A percentile compares a stretch with the other conserved stretches of the same genome.
Evolutionary conservation across 2,329 filamentous ascomycete species (phyloP).

Genomic region (Aspergillus novofumigatus): DNA sequence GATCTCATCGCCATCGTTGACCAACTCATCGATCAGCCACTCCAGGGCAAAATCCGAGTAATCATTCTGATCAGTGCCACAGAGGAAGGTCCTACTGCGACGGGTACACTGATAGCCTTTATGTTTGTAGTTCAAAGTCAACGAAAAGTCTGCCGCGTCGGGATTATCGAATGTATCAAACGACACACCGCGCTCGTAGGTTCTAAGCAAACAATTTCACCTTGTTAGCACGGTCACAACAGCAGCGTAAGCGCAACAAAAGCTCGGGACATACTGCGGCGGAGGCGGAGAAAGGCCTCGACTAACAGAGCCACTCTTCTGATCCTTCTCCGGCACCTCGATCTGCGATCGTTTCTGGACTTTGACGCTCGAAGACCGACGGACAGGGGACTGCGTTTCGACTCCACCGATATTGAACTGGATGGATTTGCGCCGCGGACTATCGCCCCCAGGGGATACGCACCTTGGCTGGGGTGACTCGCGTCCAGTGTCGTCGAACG

Average conservation of each 20-base stretch:
- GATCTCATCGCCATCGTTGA: slow-evolving; percentile 90
- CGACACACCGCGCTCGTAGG: slow-evolving; percentile 65
- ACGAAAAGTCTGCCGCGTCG: slow-evolving; percentile 65
- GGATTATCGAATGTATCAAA: slow-evolving; percentile 70
- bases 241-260: slow-evolving; percentile 1
- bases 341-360: slow-evolving; percentile 23
- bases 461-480: slow-evolving; percentile 16
- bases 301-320: slow-evolving; percentile 12
- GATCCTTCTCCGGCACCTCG: slow-evolving; percentile 23
- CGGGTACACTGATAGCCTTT: slow-evolving; percentile 77
- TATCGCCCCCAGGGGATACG: slow-evolving; percentile 21
- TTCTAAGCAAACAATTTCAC: slow-evolving; percentile 35
- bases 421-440: slow-evolving; percentile 33
- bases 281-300: slow-evolving; percentile 38
- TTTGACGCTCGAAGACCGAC: slow-evolving; percentile 24
- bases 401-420: slow-evolving; percentile 34
- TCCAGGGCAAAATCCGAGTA: slow-evolving; percentile 91
- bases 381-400: slow-evolving; percentile 23
- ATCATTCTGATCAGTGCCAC: slow-evolving; percentile 83
- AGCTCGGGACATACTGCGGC: slow-evolving; percentile 31
- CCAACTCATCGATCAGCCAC: slow-evolving; percentile 86
- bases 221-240: not conserved
- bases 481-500: slow-evolving; percentile 7
- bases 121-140: slow-evolving; percentile 82
- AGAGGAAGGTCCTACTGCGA: slow-evolving; percentile 81